Evolutionary conservation across 2,329 filamentous ascomycete species (phyloP), one percentile per base, ranked within the genome.

Genomic region (Alternaria gaisen): DNA sequence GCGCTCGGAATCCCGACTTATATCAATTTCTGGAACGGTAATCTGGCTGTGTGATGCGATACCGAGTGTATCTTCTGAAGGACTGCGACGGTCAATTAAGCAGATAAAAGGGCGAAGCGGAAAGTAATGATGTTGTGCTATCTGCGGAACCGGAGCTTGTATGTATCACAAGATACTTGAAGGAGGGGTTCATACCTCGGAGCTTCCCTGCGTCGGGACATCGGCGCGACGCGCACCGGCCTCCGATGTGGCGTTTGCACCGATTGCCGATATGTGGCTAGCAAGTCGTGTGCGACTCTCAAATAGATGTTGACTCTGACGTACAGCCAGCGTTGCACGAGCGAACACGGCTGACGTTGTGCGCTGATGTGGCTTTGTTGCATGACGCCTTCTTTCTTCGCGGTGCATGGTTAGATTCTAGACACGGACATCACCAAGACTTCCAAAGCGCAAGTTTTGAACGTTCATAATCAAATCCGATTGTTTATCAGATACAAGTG

Each of bases 141-240:
- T 53, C 54, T 60, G 57, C 57, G 57, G 57, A 60, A 60, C 54
- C 61, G 61, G 55, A 55, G 46, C 47, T 50, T 50, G 53, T 16
- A 47, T 18, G 55, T 36, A 52, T 60, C 52, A 62, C 60, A 41
- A 54, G 34, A 52, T 34, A 40, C 36, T 40, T 61, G 38, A 53
- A 52, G 53, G 44, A 54, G 64, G 60, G 60, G 41, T 58, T 43
- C 40, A 44, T 50, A 51, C 62, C 62, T 61, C 59, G 57, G 64
- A 44, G 53, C 28, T 40, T 41, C 58, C 64, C 62, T 67, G 59
- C 55, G 41, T 61, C 59, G 59, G 54, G 22, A 46, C 24, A 26
- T 34, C 14, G 20, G 38, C 18, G 4, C 10, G 38, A 40, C n/a
- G 38, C 38, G 38, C 38, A 40, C 38, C 38, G 38, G 8, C 8